Evolutionary conservation across 495 filamentous ascomycete species (phyloP).

Genomic region (Chaetomium tenue): DNA sequence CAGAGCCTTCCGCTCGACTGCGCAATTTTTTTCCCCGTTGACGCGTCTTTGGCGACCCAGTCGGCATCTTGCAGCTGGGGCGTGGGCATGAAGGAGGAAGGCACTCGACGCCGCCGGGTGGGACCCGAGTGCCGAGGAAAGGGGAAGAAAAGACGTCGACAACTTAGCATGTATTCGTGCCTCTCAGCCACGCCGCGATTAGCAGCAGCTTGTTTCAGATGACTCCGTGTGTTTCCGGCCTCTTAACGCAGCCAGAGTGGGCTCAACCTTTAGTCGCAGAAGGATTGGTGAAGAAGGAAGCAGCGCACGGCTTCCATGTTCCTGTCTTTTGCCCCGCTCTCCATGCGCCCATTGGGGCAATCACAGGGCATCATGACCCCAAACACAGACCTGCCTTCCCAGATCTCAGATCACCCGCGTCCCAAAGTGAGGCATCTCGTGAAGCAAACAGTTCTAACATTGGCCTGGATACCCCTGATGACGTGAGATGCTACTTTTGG

Average conservation of each 20-base stretch:
- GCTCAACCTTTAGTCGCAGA: too few relatives aligned
- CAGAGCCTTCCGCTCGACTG: constrained; percentile 6
- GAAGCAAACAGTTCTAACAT: not conserved
- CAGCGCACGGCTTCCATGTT: too few relatives aligned
- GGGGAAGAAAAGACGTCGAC: too few relatives aligned
- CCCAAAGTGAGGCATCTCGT: not conserved
- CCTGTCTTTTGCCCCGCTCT: too few relatives aligned
- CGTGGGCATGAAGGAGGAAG: not conserved
- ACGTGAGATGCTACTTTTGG: not conserved
- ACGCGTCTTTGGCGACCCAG: constrained; percentile 13
- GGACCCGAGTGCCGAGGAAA: too few relatives aligned
- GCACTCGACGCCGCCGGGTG: too few relatives aligned
- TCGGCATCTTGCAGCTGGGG: not conserved
- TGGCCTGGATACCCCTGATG: not conserved
- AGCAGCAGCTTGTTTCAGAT: constrained; percentile 18
- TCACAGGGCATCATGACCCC: too few relatives aligned
- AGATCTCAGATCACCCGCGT: not conserved
- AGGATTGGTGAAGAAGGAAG: too few relatives aligned
- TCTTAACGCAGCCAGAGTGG: not conserved
- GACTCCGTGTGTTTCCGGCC: constrained; percentile 1
- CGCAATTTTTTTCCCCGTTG: constrained; percentile 7
- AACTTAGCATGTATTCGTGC: not conserved
- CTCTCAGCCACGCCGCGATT: constrained; percentile 13
- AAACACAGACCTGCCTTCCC: too few relatives aligned
- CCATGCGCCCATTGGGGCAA: too few relatives aligned